Conservation (phyloP, 371 early-diverging fungal species). For the Mortierella polycephala region DNA sequence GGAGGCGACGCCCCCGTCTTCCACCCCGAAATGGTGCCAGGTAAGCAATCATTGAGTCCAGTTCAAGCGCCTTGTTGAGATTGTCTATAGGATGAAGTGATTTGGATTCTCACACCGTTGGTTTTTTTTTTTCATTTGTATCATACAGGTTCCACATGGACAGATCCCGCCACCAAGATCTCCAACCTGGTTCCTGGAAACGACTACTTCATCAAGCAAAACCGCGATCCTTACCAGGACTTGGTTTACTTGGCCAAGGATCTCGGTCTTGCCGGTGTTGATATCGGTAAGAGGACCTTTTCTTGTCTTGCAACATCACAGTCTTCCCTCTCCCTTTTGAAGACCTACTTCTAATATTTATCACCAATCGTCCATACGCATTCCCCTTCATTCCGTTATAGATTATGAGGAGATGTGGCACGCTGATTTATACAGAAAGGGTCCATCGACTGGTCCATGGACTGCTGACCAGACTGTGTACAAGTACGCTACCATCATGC, state of each 20-base stretch:
- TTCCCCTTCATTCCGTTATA: neutral
- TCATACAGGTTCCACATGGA: slow-evolving; percentile 25
- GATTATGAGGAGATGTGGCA: slow-evolving; percentile 57
- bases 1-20: slow-evolving; percentile 35
- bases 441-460: slow-evolving; percentile 48
- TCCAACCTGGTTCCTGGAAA: slow-evolving; percentile 36
- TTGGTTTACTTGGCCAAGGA: slow-evolving; percentile 53
- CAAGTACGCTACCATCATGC: slow-evolving; percentile 54
- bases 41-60: neutral
- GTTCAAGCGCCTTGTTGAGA: neutral
- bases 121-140: neutral
- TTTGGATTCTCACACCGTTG: neutral
- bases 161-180: slow-evolving; percentile 34
- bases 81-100: too few relatives aligned
- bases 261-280: slow-evolving; percentile 52
- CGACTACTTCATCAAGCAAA: slow-evolving; percentile 33
- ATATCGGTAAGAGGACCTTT: slow-evolving; percentile 28
- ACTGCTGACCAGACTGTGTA: slow-evolving; percentile 45
- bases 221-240: slow-evolving; percentile 56
- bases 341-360: neutral
- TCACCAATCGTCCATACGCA: too few relatives aligned
- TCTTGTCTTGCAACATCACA: neutral
- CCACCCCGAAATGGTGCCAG: slow-evolving; percentile 51
- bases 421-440: slow-evolving; percentile 42
- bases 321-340: neutral